Conservation (phyloP, 352 stramenopile species). For the Phytophthora idaei region DNA sequence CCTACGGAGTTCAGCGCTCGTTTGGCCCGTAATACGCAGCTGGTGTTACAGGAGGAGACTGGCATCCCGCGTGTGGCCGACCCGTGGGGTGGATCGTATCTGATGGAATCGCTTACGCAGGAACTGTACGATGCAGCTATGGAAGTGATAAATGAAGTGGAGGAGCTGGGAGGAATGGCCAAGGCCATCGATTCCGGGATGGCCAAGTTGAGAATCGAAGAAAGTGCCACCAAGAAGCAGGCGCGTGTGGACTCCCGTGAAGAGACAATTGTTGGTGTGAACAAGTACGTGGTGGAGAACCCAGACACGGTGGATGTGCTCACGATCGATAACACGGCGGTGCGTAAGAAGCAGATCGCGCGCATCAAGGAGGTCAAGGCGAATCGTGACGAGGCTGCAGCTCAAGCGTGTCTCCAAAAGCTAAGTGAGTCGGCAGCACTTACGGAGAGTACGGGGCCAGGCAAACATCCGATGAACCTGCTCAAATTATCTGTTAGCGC, state of each 20-base stretch:
- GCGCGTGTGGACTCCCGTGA: conserved; percentile 94
- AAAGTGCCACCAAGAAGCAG: conserved; percentile 96
- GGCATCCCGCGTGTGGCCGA: conserved; percentile 94
- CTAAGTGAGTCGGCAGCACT: conserved; percentile 58
- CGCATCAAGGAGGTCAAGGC: conserved; percentile 87
- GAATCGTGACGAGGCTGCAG: conserved; percentile 79
- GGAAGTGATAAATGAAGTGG: conserved; percentile 86
- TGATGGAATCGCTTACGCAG: conserved; percentile 97
- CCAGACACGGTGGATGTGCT: conserved; percentile 92
- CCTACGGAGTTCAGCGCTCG: conserved; percentile 96
- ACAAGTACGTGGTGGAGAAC: conserved; percentile 95
- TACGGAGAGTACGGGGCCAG: conserved; percentile 70
- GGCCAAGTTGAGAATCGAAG: conserved; percentile 97
- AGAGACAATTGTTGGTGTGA: conserved; percentile 96
- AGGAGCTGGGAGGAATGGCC: conserved; percentile 96
- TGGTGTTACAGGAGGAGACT: conserved; percentile 97
- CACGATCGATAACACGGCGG: conserved; percentile 93
- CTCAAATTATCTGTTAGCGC: conserved; percentile 94
- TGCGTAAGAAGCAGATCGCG: conserved; percentile 91
- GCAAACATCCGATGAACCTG: conserved; percentile 93
- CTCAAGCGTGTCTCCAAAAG: conserved; percentile 58
- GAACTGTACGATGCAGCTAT: conserved; percentile 82
- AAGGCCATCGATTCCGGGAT: conserved; percentile 96
- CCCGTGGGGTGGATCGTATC: conserved; percentile 96
- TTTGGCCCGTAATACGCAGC: conserved; percentile 97